Percentiles rank a stretch among this genome's conserved stretches.
These are phyloP conservation scores for Daldinia sp. DNA, from an alignment of 2,329 filamentous ascomycete species.

Conservation along the genomic window DNA sequence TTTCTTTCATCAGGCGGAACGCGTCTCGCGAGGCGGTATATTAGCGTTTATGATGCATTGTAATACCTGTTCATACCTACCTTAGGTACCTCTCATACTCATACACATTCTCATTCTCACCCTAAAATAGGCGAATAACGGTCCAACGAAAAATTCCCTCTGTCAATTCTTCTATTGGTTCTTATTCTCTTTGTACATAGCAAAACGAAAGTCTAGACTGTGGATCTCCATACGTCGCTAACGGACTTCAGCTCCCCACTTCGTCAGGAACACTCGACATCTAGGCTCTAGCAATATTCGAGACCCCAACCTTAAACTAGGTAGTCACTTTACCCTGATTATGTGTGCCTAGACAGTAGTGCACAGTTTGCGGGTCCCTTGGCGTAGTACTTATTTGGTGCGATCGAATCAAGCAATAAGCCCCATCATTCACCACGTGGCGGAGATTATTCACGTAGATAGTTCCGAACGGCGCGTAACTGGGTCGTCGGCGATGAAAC, in stretches of 20 bases:
- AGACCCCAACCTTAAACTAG: conserved; percentile 2
- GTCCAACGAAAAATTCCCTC: conserved; percentile 3
- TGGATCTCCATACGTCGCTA: background rate
- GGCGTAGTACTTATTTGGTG: background rate
- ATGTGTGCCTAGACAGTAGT: background rate
- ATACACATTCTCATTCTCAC: background rate
- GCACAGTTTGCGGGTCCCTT: background rate
- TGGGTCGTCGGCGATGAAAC: background rate
- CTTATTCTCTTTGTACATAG: background rate
- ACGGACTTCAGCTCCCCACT: conserved; percentile 3
- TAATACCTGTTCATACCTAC: conserved; percentile 15
- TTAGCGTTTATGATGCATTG: conserved; percentile 16
- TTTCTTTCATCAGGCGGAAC: conserved; percentile 23
- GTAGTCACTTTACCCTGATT: background rate
- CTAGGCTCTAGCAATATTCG: background rate
- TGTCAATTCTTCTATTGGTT: background rate
- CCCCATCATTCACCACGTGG: background rate
- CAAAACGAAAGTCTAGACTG: background rate
- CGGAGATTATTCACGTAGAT: background rate
- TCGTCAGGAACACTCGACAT: background rate
- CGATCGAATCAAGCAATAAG: background rate
- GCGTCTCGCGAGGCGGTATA: conserved; percentile 25
- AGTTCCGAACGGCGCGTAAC: background rate
- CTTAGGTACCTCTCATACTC: background rate
- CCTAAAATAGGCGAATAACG: conserved; percentile 7